phyloP scores from a whole-genome alignment of 306 rosid genomes.

The Carpinus fangiana region DNA sequence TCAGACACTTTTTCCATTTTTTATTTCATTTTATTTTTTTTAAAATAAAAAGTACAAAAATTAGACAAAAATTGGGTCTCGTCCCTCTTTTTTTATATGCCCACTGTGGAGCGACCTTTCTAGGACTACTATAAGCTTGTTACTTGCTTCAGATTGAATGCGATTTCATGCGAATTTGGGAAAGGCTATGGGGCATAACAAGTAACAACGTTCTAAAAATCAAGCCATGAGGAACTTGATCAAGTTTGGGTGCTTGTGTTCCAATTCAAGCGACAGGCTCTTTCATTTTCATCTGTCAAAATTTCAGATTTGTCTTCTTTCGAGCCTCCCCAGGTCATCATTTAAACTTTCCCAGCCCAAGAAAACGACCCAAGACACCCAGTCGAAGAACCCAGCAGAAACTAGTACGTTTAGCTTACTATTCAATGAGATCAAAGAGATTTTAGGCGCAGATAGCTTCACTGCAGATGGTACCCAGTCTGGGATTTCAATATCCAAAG shows the following conservation, averaged over 20 bases:
- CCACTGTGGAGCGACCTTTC: too few relatives aligned
- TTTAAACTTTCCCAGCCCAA: constrained; percentile 18
- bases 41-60: too few relatives aligned
- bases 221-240: constrained; percentile 30
- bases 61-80: too few relatives aligned
- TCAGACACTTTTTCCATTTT: too few relatives aligned
- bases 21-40: too few relatives aligned
- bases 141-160: not conserved
- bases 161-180: too few relatives aligned
- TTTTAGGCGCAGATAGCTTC: constrained; percentile 54
- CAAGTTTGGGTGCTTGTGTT: constrained; percentile 16
- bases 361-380: constrained; percentile 14
- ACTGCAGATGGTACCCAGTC: constrained; percentile 28
- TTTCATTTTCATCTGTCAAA: constrained; percentile 20
- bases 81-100: too few relatives aligned
- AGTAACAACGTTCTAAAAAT: not conserved
- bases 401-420: constrained; percentile 30
- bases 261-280: constrained; percentile 12
- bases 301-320: constrained; percentile 21
- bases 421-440: constrained; percentile 63
- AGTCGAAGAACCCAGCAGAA: constrained; percentile 19
- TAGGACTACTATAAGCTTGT: not conserved
- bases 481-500: constrained; percentile 37
- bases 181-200: not conserved
- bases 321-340: constrained; percentile 21